Percentiles rank a stretch among this genome's conserved stretches.
phyloP scores from a whole-genome alignment of 768 basidiomycete species.

The Zangia roseola region DNA sequence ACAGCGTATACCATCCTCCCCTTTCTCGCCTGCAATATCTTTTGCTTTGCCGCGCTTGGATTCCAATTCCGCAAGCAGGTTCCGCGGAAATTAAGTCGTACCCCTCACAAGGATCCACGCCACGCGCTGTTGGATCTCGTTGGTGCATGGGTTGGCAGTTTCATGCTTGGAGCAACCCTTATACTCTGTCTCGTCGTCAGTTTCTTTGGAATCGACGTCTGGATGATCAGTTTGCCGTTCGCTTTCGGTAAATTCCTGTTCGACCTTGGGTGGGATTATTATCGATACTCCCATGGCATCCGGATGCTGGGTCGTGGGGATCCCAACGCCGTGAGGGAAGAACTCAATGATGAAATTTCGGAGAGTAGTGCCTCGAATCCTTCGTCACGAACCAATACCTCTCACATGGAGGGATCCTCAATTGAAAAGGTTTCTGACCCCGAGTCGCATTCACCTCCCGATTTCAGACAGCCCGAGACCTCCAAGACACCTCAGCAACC shows the following conservation, averaged over 20 bases:
- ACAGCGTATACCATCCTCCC: conserved; percentile 84
- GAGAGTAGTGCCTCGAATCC: not conserved
- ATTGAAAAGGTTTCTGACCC: too few species aligned
- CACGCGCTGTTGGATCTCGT: conserved; percentile 68
- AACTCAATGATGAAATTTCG: not conserved
- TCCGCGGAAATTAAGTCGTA: conserved; percentile 42
- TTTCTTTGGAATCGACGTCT: conserved; percentile 75
- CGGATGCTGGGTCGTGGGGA: conserved; percentile 14
- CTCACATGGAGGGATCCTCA: too few species aligned
- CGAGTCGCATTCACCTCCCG: not conserved
- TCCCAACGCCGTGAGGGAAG: not conserved
- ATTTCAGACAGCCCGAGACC: not conserved
- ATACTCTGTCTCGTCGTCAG: conserved; percentile 73
- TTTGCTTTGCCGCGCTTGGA: conserved; percentile 58
- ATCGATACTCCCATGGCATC: conserved; percentile 36
- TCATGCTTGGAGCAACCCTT: conserved; percentile 65
- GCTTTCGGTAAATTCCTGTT: conserved; percentile 68
- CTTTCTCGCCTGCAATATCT: conserved; percentile 64
- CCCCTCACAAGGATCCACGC: conserved; percentile 46
- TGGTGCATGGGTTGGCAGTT: conserved; percentile 72
- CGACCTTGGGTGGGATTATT: conserved; percentile 62
- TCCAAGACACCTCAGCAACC: not conserved
- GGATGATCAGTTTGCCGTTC: conserved; percentile 83
- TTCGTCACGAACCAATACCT: not conserved
- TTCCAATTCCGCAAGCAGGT: conserved; percentile 60